Evolutionary conservation across 2,329 filamentous ascomycete species (phyloP).

Genomic region (Beauveria varroae): DNA sequence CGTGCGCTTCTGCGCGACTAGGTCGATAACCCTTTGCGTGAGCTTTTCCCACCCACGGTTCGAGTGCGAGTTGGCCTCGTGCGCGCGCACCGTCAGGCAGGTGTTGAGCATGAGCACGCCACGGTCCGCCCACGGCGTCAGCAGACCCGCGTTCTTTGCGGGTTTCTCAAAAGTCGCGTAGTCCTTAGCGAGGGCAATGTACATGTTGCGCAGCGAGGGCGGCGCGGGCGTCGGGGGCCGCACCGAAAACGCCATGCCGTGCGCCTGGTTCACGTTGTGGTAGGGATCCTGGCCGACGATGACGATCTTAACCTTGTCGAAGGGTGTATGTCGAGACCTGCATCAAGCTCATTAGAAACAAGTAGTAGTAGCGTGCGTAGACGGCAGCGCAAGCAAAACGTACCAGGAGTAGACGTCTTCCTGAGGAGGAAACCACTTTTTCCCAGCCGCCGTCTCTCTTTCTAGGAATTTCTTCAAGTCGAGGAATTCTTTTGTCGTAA

Average conservation of each 20-base stretch:
- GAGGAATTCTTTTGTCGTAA: constrained; percentile 72
- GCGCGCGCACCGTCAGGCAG: constrained; percentile 84
- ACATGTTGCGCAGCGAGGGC: constrained; percentile 90
- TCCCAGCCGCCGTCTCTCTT: constrained; percentile 63
- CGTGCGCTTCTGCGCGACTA: constrained; percentile 68
- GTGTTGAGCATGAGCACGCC: constrained; percentile 93
- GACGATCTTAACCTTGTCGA: constrained; percentile 82
- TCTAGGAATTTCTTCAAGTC: constrained; percentile 82
- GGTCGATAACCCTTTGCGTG: constrained; percentile 85
- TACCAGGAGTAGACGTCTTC: constrained; percentile 95
- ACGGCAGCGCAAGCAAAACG: constrained; percentile 15
- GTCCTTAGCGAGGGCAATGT: constrained; percentile 77
- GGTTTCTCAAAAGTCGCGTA: constrained; percentile 74
- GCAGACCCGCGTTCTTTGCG: constrained; percentile 68
- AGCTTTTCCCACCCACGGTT: constrained; percentile 88
- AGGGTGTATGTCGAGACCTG: constrained; percentile 90
- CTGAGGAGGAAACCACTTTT: constrained; percentile 78
- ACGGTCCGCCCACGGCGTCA: constrained; percentile 89
- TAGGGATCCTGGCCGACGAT: constrained; percentile 96
- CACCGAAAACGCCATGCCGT: constrained; percentile 93
- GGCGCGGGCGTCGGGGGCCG: constrained; percentile 81
- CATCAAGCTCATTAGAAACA: constrained; percentile 14
- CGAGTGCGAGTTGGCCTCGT: constrained; percentile 79
- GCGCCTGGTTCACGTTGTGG: constrained; percentile 91
- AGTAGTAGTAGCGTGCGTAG: neutral